Evolutionary conservation across 768 basidiomycete species (phyloP).

Genomic region (Infundibulicybe gibba): DNA sequence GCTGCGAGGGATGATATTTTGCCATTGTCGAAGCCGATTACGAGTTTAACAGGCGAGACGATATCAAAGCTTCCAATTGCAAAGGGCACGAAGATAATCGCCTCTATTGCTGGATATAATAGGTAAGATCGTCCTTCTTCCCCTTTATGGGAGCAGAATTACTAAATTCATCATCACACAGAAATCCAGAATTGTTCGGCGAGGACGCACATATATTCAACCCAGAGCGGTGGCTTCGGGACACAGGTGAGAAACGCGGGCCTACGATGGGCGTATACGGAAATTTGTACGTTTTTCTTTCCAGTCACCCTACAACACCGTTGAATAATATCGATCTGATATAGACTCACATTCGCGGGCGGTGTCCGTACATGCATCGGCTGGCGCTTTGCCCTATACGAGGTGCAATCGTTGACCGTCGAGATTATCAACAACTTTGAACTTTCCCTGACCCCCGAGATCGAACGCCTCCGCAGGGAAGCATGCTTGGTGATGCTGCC

Average conservation of each 20-base stretch:
- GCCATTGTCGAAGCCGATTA: constrained; percentile 53
- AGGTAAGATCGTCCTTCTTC: constrained; percentile 28
- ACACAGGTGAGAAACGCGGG: constrained; percentile 29
- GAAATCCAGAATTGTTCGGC: constrained; percentile 50
- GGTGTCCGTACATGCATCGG: constrained; percentile 46
- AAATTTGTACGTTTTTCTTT: constrained; percentile 34
- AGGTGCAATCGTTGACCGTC: constrained; percentile 54
- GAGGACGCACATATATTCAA: constrained; percentile 52
- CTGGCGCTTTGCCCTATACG: constrained; percentile 50
- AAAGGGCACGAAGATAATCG: constrained; percentile 46
- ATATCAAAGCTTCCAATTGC: constrained; percentile 42
- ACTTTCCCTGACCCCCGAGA: constrained; percentile 38
- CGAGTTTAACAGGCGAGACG: constrained; percentile 37
- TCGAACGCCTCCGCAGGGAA: constrained; percentile 36
- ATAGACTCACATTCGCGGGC: constrained; percentile 43
- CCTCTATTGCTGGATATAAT: constrained; percentile 54
- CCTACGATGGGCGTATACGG: constrained; percentile 41
- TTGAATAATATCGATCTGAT: neutral
- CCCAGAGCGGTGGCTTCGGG: constrained; percentile 53
- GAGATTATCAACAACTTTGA: constrained; percentile 61
- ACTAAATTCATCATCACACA: constrained; percentile 11
- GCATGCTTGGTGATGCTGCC: constrained; percentile 46
- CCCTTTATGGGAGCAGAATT: neutral
- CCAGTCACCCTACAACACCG: neutral
- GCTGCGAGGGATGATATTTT: constrained; percentile 52